Percentiles rank a stretch among this genome's conserved stretches.
Conservation (phyloP, 78 protist genomes). For the Polysphondylium violaceum region DNA sequence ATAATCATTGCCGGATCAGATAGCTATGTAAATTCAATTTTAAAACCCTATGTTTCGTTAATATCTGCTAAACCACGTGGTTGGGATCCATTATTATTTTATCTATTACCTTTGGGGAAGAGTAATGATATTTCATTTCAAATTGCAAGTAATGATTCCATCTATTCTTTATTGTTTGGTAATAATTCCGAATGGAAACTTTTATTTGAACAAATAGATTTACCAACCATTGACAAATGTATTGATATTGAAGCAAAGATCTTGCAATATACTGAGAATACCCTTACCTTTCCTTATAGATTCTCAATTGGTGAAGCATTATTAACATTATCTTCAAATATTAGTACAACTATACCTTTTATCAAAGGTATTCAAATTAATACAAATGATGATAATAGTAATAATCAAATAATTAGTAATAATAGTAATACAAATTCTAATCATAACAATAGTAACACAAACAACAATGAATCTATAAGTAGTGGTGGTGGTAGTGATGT, state of each 20-base stretch:
- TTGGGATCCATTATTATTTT: slow-evolving; percentile 67
- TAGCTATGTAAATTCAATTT: slow-evolving; percentile 20
- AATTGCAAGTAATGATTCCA: slow-evolving; percentile 29
- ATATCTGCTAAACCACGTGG: slow-evolving; percentile 60
- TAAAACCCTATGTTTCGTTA: slow-evolving; percentile 22
- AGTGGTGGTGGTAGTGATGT: background rate
- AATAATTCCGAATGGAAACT: slow-evolving; percentile 49
- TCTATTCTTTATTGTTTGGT: slow-evolving; percentile 26
- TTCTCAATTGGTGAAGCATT: slow-evolving; percentile 72
- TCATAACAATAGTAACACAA: too few species aligned
- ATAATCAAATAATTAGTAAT: too few species aligned
- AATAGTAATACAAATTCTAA: too few species aligned
- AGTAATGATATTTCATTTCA: slow-evolving; percentile 49
- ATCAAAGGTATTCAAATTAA: slow-evolving; percentile 44
- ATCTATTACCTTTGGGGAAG: slow-evolving; percentile 64
- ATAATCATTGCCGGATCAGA: slow-evolving; percentile 56
- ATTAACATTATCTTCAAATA: slow-evolving; percentile 11
- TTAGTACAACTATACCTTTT: slow-evolving; percentile 31
- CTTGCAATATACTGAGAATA: background rate
- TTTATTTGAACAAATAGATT: slow-evolving; percentile 22
- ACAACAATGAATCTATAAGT: background rate
- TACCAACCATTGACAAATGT: background rate
- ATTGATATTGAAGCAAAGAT: slow-evolving; percentile 39
- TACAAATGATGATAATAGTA: background rate
- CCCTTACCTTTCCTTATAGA: background rate